Evolutionary conservation across 78 protist species (phyloP).

Genomic region (Speleostelium caveatum): DNA sequence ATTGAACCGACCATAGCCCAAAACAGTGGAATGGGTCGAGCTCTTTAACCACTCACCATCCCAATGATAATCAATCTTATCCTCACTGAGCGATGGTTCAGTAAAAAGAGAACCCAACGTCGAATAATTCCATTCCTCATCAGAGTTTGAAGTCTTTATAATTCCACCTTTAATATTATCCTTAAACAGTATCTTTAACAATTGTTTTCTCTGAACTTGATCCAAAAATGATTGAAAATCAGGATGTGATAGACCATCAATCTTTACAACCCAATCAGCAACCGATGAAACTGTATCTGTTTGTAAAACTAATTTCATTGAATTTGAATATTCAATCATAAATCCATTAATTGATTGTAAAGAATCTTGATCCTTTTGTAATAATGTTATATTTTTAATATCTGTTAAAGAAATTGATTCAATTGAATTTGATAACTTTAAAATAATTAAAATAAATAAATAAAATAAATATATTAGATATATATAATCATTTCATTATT

Average conservation of each 20-base stretch:
- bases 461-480: neutral
- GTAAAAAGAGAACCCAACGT: conserved; percentile 31
- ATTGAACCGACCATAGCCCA: conserved; percentile 70
- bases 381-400: conserved; percentile 43
- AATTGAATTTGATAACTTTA: conserved; percentile 46
- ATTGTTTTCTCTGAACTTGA: conserved; percentile 35
- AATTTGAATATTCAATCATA: conserved; percentile 1
- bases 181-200: conserved; percentile 46
- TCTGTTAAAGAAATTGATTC: conserved; percentile 35
- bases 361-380: conserved; percentile 40
- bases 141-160: conserved; percentile 43
- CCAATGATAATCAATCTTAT: conserved; percentile 71
- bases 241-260: conserved; percentile 55
- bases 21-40: neutral
- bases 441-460: neutral
- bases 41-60: conserved; percentile 72
- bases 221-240: conserved; percentile 26
- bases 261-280: conserved; percentile 69
- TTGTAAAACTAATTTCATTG: conserved; percentile 20
- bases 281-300: conserved; percentile 16
- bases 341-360: conserved; percentile 39
- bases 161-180: conserved; percentile 76
- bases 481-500: neutral
- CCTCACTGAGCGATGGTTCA: neutral
- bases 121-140: conserved; percentile 51